Evolutionary conservation across 2,329 filamentous ascomycete genomes (phyloP).

Genomic region (Blastomyces parvus): DNA sequence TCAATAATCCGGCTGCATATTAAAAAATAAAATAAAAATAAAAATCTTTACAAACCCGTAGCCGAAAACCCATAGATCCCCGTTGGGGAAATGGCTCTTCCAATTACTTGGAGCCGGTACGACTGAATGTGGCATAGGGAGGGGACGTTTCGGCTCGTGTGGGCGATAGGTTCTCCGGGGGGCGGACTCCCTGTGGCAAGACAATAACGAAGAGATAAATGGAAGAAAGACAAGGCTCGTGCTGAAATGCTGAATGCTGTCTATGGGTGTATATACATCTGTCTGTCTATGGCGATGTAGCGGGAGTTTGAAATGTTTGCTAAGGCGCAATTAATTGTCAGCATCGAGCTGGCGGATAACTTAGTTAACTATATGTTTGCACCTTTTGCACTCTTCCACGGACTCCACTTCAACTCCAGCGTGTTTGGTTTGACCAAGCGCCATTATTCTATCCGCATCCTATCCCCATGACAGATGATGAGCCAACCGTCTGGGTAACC

Average conservation of each 20-base stretch:
- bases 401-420: neutral
- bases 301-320: too few relatives aligned
- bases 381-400: neutral
- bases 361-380: too few relatives aligned
- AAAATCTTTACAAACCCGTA: slow-evolving; percentile 60
- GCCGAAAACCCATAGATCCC: slow-evolving; percentile 92
- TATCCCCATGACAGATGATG: too few relatives aligned
- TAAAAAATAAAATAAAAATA: slow-evolving; percentile 10
- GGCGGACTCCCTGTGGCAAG: neutral
- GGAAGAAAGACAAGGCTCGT: neutral
- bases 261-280: neutral
- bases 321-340: neutral
- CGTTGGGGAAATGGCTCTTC: slow-evolving; percentile 35
- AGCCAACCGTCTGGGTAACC: too few relatives aligned
- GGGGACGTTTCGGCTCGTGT: neutral
- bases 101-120: slow-evolving; percentile 26
- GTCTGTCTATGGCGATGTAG: neutral
- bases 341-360: too few relatives aligned
- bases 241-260: neutral
- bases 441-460: too few relatives aligned
- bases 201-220: neutral
- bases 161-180: neutral
- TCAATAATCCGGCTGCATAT: neutral
- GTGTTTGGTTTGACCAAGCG: too few relatives aligned
- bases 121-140: neutral